These are phyloP conservation scores for Podila clonocystis DNA, from an alignment of 192 early-diverging fungal species.

Conservation along the genomic window DNA sequence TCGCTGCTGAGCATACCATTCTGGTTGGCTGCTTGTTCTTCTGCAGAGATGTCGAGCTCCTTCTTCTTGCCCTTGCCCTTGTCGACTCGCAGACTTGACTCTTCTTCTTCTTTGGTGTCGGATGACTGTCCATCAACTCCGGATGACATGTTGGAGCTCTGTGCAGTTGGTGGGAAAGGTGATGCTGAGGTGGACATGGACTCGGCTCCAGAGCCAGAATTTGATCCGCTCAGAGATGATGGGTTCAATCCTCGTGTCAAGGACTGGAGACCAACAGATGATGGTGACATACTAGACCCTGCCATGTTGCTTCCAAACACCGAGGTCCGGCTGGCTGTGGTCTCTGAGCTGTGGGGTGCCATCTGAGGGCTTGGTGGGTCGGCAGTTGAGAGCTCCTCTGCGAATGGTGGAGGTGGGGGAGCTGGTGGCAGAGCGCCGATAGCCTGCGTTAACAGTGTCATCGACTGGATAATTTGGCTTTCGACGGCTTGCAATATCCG, in stretches of 20 bases:
- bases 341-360: neutral
- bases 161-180: neutral
- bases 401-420: slow-evolving; percentile 14
- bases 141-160: neutral
- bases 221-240: neutral
- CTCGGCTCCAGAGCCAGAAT: slow-evolving; percentile 16
- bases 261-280: neutral
- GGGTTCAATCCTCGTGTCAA: neutral
- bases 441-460: slow-evolving; percentile 52
- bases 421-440: slow-evolving; percentile 52
- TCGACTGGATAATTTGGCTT: slow-evolving; percentile 63
- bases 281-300: neutral
- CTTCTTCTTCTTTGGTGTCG: neutral
- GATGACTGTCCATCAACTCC: neutral
- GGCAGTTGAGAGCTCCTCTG: neutral
- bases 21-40: neutral
- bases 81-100: neutral
- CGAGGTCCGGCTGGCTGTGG: neutral
- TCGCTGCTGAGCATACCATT: neutral
- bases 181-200: neutral
- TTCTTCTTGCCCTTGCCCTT: slow-evolving; percentile 42
- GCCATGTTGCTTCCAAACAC: neutral
- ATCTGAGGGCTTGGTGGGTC: slow-evolving; percentile 38
- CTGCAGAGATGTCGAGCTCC: slow-evolving; percentile 11
- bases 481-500: slow-evolving; percentile 70